Base-by-base conservation (phyloP, 768 basidiomycete species). In the Boletus tomentosulus region DNA sequence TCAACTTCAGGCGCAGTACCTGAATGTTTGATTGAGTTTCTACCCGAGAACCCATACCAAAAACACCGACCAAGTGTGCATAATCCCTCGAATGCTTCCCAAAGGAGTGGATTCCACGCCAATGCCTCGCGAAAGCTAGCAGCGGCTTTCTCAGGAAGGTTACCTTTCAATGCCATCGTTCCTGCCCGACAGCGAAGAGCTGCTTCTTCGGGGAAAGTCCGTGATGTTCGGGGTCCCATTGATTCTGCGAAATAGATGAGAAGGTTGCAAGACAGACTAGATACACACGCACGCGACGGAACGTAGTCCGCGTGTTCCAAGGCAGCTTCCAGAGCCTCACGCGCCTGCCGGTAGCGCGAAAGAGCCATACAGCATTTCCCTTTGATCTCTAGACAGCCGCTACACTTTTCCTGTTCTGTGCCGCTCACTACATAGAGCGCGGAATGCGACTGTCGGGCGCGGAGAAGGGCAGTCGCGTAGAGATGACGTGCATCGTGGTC, bases 81-180 rank as follows among this genome's bases (percentile, higher is more conserved):
- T 33, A 97, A 69, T 0, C 90, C 92, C 64, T 93, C 90, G 62
- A 93, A 89, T 5, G 93, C 93, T 68, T 97, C 93, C 92, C 92
- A 96, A 50, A 94, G 71, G 66, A 90, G 80, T 31, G 91, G 89
- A 65, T 92, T 86, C 45, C 84, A 66, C 13, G 75, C 67, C 56
- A 97, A 75, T 27, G 92, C 88, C 54, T 84, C 80, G 44, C 78
- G 77, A 68, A 87, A 95, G 64, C 84, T 86, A 50, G 72, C 64
- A 25, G 78, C 74, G n/a, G 93, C 93, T 59, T 82, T 80, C 50
- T 87, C 85, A 3, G 79, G 80, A 54, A 89, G 78, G 68, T 92
- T 91, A 46, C 87, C 90, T 69, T 86, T 89, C 65, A 85, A 62
- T 31, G 92, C 89, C 69, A 85, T 81, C 37, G 74, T 78, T 39